These are phyloP conservation scores for Bauhinia variegata DNA, from an alignment of 306 rosid genomes.

Conservation along the genomic window DNA sequence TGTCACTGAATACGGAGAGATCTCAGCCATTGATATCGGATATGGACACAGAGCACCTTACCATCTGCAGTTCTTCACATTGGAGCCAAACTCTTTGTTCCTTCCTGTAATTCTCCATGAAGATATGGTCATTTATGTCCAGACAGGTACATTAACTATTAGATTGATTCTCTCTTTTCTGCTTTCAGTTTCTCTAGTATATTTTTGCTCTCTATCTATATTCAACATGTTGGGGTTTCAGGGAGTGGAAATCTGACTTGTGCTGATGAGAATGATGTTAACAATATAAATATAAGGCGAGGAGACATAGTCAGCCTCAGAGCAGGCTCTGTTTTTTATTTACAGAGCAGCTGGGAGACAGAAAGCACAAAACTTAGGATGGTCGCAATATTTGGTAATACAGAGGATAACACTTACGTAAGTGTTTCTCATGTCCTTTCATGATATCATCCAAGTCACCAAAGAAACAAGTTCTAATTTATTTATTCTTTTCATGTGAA, in stretches of 20 bases:
- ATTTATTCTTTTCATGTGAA: constrained; percentile 23
- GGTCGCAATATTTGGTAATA: constrained; percentile 64
- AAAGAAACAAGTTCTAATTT: background rate
- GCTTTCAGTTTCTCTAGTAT: too few relatives aligned
- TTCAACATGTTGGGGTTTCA: constrained; percentile 28
- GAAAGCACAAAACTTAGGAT: constrained; percentile 68
- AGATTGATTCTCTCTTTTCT: background rate
- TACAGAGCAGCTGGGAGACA: constrained; percentile 64
- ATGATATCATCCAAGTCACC: background rate
- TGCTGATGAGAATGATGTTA: constrained; percentile 43
- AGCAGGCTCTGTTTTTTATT: constrained; percentile 69
- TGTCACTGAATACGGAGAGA: constrained; percentile 61
- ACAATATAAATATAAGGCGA: constrained; percentile 46
- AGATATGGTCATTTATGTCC: constrained; percentile 73
- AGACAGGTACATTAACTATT: constrained; percentile 50
- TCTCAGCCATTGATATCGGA: constrained; percentile 56
- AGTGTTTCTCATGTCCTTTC: constrained; percentile 13
- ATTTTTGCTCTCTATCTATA: too few relatives aligned
- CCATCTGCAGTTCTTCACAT: constrained; percentile 76
- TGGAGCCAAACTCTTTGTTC: constrained; percentile 83
- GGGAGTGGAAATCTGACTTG: constrained; percentile 78
- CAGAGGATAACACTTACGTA: constrained; percentile 58
- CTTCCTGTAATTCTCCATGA: constrained; percentile 88
- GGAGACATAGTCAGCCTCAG: constrained; percentile 68
- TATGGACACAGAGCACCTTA: constrained; percentile 51